A percentile compares a stretch with the other conserved stretches of the same genome.
These are phyloP conservation scores for Daldinia bambusicola DNA, from an alignment of 495 filamentous ascomycete genomes.

Conservation along the genomic window DNA sequence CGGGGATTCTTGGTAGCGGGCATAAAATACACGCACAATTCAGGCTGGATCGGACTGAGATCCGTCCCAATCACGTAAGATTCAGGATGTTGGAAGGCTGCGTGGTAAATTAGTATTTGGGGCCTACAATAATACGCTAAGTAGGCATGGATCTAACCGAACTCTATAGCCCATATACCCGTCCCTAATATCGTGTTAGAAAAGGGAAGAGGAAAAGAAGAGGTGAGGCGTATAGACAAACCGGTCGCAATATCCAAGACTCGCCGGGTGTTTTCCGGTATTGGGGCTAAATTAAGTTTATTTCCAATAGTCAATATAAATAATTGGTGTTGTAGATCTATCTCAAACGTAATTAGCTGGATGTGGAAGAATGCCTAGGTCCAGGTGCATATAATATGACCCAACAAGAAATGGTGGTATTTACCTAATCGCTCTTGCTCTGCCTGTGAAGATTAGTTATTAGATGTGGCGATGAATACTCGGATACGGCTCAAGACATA, in stretches of 20 bases:
- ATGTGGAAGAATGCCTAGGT: too few species aligned
- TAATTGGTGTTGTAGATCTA: constrained; percentile 63
- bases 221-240: constrained; percentile 14
- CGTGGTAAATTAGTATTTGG: constrained; percentile 16
- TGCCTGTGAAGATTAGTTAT: constrained; percentile 35
- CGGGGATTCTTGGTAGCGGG: neutral
- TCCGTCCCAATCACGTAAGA: constrained; percentile 61
- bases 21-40: constrained; percentile 48
- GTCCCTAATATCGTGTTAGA: constrained; percentile 46
- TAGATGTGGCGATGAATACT: constrained; percentile 1
- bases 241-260: constrained; percentile 60
- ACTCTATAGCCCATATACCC: constrained; percentile 59
- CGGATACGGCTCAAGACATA: constrained; percentile 22
- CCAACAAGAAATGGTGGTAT: neutral
- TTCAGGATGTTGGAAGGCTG: constrained; percentile 46
- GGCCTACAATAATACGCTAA: neutral
- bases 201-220: neutral
- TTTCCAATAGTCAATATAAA: constrained; percentile 56
- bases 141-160: constrained; percentile 37
- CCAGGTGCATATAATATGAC: too few species aligned
- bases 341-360: constrained; percentile 14
- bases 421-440: constrained; percentile 60
- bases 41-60: constrained; percentile 63
- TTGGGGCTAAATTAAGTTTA: constrained; percentile 55
- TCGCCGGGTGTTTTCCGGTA: constrained; percentile 49